Evolutionary conservation across 139 green algal species (phyloP), one percentile per base, ranked within the genome.

Genomic region (Diplosphaera chodatii): DNA sequence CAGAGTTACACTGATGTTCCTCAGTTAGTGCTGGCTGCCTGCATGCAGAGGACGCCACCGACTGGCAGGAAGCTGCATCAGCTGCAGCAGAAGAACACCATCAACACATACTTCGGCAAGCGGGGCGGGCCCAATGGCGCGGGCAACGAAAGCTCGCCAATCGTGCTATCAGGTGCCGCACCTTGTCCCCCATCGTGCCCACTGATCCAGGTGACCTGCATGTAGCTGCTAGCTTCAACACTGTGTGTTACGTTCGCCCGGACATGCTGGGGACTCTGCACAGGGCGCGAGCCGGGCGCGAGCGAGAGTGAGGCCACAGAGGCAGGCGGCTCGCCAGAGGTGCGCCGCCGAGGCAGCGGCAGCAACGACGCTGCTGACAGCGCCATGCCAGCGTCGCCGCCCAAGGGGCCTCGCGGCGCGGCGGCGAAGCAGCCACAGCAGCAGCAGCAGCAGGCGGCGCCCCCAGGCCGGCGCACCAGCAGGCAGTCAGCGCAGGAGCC

Each of bases 101-200:
- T 75, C 27, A 68, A 64, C 62, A 69, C 64, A n/a, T 75, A 75
- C 27, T 69, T 75, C 29, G 25, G 56, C 2, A 69, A 41, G 64
- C 64, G 31, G 30, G 1, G 13, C 2, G 13, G 21, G 27, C 31
- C 25, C 59, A 5, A n/a, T 5, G 59, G 59, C 59, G n/a, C 27
- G 25, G 59, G 59, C 27, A 31, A 15, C 59, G 27, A 65, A 15
- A 65, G 27, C 59, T 31, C 23, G 2, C 59, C n/a, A 5, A 32
- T 65, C 18, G 48, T 59, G 16, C 16, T 59, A 3, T 59, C 48
- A 59, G 48, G 48, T 59, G 48, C 48, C 48, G 37, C 37, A 21
- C 10, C 37, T 48, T 48, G 10, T 59, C 3, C 48, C 10, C 10
- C 37, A 10, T 48, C 37, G 10, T 48, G 37, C 8, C 37, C 37